Percentiles rank a stretch among this genome's conserved stretches.
These are phyloP conservation scores for Ottelia alismoides DNA, from an alignment of 106 monocot genomes.

Conservation along the genomic window DNA sequence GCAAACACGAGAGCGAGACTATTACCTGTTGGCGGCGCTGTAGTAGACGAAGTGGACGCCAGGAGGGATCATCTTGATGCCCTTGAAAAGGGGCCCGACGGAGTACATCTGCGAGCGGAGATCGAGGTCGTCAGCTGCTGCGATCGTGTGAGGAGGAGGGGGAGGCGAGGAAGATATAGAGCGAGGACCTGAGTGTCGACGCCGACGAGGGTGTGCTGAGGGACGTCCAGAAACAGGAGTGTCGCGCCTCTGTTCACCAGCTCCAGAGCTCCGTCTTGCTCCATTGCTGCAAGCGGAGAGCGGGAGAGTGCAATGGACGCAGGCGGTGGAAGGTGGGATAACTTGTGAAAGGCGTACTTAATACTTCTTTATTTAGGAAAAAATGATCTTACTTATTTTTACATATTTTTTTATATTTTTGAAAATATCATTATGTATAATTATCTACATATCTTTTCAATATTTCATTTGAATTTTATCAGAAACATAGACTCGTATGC, in stretches of 20 bases:
- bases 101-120: conserved; percentile 44
- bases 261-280: conserved; percentile 49
- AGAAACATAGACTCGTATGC: too few relatives aligned
- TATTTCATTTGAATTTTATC: too few relatives aligned
- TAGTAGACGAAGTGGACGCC: conserved; percentile 87
- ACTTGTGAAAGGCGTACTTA: too few relatives aligned
- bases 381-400: too few relatives aligned
- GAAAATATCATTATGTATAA: too few relatives aligned
- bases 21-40: conserved; percentile 71
- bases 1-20: too few relatives aligned
- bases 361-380: too few relatives aligned
- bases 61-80: conserved; percentile 96
- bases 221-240: conserved; percentile 90
- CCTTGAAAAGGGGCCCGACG: conserved; percentile 76
- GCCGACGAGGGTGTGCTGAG: conserved; percentile 77
- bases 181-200: conserved; percentile 78
- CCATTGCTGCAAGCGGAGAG: too few relatives aligned
- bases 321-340: too few relatives aligned
- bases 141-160: neutral
- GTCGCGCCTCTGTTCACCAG: conserved; percentile 80
- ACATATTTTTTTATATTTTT: too few relatives aligned
- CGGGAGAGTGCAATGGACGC: too few relatives aligned
- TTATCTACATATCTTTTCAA: too few relatives aligned
- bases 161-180: neutral
- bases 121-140: neutral